phyloP scores from a whole-genome alignment of 2,329 filamentous ascomycete genomes.

The Hymenotorrendiella dingleyae region DNA sequence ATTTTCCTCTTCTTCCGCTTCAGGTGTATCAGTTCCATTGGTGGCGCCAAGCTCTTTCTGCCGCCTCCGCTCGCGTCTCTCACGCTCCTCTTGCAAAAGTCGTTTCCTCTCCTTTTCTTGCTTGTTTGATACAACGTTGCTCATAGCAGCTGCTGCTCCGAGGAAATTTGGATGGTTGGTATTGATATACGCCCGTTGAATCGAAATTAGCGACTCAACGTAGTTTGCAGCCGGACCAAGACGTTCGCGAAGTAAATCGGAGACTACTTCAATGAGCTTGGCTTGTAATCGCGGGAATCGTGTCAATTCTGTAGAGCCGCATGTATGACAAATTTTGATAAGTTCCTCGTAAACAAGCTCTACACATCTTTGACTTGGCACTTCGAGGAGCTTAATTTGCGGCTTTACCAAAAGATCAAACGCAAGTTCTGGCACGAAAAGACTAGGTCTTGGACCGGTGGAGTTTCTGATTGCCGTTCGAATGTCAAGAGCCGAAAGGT shows the following conservation, averaged over 20 bases:
- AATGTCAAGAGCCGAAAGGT: conserved; percentile 90
- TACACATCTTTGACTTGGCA: conserved; percentile 92
- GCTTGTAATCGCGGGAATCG: conserved; percentile 89
- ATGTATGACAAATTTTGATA: conserved; percentile 99
- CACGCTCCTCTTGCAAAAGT: conserved; percentile 73
- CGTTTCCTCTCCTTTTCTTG: conserved; percentile 88
- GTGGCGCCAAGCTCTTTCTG: conserved; percentile 76
- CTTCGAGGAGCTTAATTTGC: conserved; percentile 93
- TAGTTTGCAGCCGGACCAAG: conserved; percentile 85
- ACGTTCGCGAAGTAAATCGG: conserved; percentile 86
- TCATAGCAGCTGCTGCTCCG: conserved; percentile 94
- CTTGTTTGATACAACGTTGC: conserved; percentile 88
- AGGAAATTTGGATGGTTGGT: conserved; percentile 99
- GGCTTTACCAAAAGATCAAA: conserved; percentile 97
- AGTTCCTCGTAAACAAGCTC: conserved; percentile 98
- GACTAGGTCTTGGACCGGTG: conserved; percentile 86
- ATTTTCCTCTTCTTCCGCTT: conserved; percentile 51
- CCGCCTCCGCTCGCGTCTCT: conserved; percentile 76
- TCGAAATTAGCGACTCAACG: conserved; percentile 93
- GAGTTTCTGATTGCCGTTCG: conserved; percentile 97
- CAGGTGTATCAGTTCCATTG: conserved; percentile 67
- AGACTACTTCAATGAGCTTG: conserved; percentile 97
- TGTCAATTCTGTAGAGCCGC: conserved; percentile 87
- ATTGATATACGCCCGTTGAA: conserved; percentile 98
- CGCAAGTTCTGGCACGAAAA: conserved; percentile 95